Evolutionary conservation across 2,329 filamentous ascomycete genomes (phyloP).

Genomic region (Fusarium aywerte): DNA sequence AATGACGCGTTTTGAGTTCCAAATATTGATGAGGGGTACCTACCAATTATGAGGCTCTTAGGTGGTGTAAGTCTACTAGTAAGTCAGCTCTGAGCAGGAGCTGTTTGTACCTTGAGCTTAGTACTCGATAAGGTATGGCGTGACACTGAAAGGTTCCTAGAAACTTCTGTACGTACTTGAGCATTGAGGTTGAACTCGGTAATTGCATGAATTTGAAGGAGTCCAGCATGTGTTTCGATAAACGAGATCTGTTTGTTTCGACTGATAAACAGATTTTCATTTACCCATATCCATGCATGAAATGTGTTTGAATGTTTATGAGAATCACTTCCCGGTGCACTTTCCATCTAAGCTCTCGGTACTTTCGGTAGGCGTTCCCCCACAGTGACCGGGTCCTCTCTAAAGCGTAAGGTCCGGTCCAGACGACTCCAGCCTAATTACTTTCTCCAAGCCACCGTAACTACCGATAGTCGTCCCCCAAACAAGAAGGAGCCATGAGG

Average conservation of each 20-base stretch:
- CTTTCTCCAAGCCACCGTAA: constrained; percentile 7
- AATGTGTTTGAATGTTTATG: neutral
- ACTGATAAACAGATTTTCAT: neutral
- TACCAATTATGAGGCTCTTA: constrained; percentile 31
- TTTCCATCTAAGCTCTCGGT: neutral
- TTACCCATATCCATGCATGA: neutral
- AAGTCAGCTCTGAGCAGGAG: neutral
- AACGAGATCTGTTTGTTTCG: neutral
- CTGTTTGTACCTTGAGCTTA: neutral
- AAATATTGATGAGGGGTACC: constrained; percentile 20
- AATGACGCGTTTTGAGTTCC: constrained; percentile 11
- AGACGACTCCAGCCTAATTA: neutral
- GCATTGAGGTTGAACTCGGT: neutral
- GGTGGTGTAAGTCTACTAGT: neutral
- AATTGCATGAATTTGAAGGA: neutral
- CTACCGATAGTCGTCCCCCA: constrained; percentile 15
- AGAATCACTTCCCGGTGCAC: neutral
- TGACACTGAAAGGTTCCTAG: constrained; percentile 1
- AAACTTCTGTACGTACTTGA: constrained; percentile 11
- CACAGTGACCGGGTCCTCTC: constrained; percentile 16
- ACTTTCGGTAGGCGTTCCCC: constrained; percentile 22
- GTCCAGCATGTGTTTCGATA: neutral
- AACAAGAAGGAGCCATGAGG: constrained; percentile 20
- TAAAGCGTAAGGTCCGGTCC: constrained; percentile 7
- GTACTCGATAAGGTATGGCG: neutral